phyloP scores from a whole-genome alignment of 73 alveolate species.

The Tetrahymena thermophila region DNA sequence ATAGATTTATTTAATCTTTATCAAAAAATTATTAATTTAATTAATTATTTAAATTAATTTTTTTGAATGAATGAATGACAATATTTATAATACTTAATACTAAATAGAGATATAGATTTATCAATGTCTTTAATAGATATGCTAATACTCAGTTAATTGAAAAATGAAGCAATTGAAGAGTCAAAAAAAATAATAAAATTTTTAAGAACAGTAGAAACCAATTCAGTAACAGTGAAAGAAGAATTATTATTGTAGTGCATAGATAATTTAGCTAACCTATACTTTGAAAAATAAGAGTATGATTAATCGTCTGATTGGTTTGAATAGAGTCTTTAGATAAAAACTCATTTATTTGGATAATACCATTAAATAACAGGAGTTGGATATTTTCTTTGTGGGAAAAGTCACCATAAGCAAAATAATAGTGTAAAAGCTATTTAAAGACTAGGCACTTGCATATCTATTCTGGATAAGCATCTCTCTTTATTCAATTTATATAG shows the following conservation, averaged over 20 bases:
- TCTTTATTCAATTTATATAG: background rate
- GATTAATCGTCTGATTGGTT: background rate
- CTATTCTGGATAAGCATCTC: background rate
- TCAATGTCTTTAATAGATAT: background rate
- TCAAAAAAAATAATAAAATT: background rate
- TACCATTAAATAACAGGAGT: background rate
- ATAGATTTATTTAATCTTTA: no score
- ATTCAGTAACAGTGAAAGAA: background rate
- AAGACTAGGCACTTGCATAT: background rate
- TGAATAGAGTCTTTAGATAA: background rate
- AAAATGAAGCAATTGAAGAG: background rate
- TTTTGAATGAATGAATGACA: no score
- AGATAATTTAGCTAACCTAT: background rate
- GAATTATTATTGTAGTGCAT: background rate
- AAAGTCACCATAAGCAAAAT: background rate
- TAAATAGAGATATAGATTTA: background rate
- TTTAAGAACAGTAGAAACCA: background rate
- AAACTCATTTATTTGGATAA: background rate
- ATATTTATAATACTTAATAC: no score
- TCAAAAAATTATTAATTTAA: no score
- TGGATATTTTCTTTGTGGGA: background rate
- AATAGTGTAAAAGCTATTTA: background rate
- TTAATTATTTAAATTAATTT: background rate
- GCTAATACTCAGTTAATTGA: background rate
- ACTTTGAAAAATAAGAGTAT: background rate